These are phyloP conservation scores for Abortiporus biennis DNA, from an alignment of 1,284 basidiomycete species.

Conservation along the genomic window DNA sequence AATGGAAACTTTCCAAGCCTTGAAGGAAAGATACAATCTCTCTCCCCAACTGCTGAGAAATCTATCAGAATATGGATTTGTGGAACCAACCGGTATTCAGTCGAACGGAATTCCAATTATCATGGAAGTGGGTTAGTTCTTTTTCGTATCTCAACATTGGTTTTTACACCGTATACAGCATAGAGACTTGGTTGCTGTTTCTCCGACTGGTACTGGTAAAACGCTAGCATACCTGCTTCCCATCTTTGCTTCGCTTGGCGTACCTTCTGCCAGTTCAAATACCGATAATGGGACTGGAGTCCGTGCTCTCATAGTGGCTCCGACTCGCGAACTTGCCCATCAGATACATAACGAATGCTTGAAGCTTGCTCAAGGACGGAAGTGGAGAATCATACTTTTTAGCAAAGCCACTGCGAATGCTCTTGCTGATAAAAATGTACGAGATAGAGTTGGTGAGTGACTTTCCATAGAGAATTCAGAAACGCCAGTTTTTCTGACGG, in stretches of 20 bases:
- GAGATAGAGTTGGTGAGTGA: constrained; percentile 69
- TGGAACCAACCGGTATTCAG: constrained; percentile 67
- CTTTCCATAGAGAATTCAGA: background rate
- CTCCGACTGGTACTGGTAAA: constrained; percentile 94
- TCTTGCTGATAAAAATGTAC: constrained; percentile 57
- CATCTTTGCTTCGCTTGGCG: constrained; percentile 60
- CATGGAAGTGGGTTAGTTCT: constrained; percentile 44
- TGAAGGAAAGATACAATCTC: constrained; percentile 51
- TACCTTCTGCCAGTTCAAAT: constrained; percentile 50
- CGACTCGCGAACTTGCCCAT: constrained; percentile 94
- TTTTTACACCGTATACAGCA: constrained; percentile 29
- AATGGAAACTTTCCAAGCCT: constrained; percentile 50
- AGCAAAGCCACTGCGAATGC: constrained; percentile 82
- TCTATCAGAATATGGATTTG: constrained; percentile 52
- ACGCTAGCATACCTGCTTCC: constrained; percentile 88
- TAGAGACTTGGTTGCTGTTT: constrained; percentile 85
- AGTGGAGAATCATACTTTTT: constrained; percentile 80
- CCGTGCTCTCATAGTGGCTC: constrained; percentile 80
- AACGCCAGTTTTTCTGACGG: no score
- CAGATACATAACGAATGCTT: constrained; percentile 93
- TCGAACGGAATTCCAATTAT: constrained; percentile 70
- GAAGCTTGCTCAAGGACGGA: constrained; percentile 76
- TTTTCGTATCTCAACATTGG: background rate
- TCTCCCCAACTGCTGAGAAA: constrained; percentile 56
- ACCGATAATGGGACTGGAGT: constrained; percentile 51